Conservation (phyloP, 129 eudicot species). For the Tanacetum coccineum region DNA sequence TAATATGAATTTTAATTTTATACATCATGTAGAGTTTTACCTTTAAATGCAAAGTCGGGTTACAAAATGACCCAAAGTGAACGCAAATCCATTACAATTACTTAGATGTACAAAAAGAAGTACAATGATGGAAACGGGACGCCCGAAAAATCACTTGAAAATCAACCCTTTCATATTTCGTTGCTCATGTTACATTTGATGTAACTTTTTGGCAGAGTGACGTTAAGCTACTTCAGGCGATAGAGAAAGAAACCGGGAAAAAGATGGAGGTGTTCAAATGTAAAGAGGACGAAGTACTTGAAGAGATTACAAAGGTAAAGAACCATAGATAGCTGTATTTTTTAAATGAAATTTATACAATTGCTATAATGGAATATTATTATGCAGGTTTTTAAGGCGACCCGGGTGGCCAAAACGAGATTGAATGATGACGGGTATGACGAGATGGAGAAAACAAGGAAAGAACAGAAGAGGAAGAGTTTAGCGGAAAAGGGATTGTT, state of each 20-base stretch:
- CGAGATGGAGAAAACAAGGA: slow-evolving; percentile 60
- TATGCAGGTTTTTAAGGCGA: slow-evolving; percentile 70
- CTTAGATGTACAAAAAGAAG: too few relatives aligned
- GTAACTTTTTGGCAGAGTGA: slow-evolving; percentile 53
- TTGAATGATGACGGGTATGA: slow-evolving; percentile 80
- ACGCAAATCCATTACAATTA: too few relatives aligned
- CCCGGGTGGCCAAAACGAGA: slow-evolving; percentile 65
- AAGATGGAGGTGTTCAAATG: slow-evolving; percentile 69
- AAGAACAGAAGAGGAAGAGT: slow-evolving; percentile 53
- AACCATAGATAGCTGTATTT: neutral
- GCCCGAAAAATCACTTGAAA: too few relatives aligned
- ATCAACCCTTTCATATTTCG: neutral
- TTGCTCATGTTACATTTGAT: slow-evolving; percentile 1
- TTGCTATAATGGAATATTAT: neutral
- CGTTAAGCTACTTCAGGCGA: slow-evolving; percentile 56
- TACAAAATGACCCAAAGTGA: too few relatives aligned
- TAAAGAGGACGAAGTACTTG: slow-evolving; percentile 72
- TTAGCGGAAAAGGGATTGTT: slow-evolving; percentile 55
- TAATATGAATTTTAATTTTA: too few relatives aligned
- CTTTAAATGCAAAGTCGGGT: too few relatives aligned
- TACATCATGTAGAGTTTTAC: too few relatives aligned
- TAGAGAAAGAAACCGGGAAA: slow-evolving; percentile 66
- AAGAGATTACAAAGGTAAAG: slow-evolving; percentile 64
- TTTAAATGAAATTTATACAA: neutral
- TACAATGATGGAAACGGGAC: neutral